Percentiles rank a stretch among this genome's conserved stretches.
Conservation (phyloP, 495 filamentous ascomycete species). For the Podospora pseudocomata region DNA sequence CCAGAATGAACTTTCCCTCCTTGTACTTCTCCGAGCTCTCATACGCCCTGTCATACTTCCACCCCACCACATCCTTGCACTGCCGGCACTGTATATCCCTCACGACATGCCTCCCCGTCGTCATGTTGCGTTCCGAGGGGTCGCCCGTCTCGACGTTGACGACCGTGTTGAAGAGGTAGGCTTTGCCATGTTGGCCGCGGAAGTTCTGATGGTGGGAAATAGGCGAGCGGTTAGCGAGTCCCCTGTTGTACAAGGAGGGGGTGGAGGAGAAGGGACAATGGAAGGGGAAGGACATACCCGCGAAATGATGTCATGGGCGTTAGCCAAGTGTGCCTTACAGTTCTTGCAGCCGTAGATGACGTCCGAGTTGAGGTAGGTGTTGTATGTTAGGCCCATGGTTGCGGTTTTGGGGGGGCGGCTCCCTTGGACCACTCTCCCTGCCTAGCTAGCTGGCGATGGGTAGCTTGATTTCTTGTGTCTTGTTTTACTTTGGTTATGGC, state of each 20-base stretch:
- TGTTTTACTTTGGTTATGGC: background rate
- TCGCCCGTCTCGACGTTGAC: constrained; percentile 83
- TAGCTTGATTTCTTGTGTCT: background rate
- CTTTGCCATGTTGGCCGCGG: constrained; percentile 97
- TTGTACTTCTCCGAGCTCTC: constrained; percentile 94
- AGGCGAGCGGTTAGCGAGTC: background rate
- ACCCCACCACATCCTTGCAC: constrained; percentile 89
- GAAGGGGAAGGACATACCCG: constrained; percentile 56
- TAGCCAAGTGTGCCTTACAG: constrained; percentile 93
- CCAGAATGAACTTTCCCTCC: constrained; percentile 95
- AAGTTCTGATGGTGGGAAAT: constrained; percentile 65
- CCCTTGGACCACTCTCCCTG: background rate
- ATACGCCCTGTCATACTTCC: constrained; percentile 98
- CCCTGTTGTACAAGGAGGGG: background rate
- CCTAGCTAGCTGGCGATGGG: too few relatives aligned
- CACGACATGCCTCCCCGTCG: constrained; percentile 91
- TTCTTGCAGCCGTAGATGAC: constrained; percentile 93
- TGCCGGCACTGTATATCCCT: constrained; percentile 86
- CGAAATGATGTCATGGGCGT: constrained; percentile 94
- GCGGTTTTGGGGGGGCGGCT: background rate
- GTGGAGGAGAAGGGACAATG: background rate
- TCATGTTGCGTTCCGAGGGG: constrained; percentile 93
- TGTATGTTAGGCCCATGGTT: constrained; percentile 91
- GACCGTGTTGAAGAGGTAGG: constrained; percentile 90
- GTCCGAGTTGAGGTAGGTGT: constrained; percentile 84